Evolutionary conservation across 345 rosid genomes (phyloP), one percentile per base, ranked within the genome.

Genomic region (Eucalyptus coolabah): DNA sequence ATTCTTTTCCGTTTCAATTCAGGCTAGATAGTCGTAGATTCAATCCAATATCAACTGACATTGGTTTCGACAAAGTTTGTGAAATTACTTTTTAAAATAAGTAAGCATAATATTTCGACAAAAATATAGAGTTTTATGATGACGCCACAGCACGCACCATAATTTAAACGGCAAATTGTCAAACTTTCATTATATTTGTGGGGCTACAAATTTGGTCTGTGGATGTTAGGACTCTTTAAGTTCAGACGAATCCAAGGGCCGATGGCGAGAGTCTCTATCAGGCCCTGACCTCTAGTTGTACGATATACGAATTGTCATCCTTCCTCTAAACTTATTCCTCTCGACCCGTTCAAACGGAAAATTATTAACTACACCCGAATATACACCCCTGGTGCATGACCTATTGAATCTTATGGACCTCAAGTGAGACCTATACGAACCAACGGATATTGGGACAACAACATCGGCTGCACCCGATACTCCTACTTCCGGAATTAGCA

Each of bases 111-210:
- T 6, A 60, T 60, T 60, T 60, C n/a, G 17, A 26, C 32, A 12
- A 28, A 28, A 60, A 60, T 60, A 28, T 60, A 60, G 67, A 60
- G 8, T 60, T 60, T 60, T 28, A 28, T 12, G 8, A 28, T 60
- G n/a, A 28, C 16, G 67, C 32, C 32, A 60, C 2, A 60, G 32
- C 32, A 28, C 32, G 16, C 16, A 28, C 32, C 67, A 26, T 60
- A 28, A 60, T 28, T 60, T 26, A 60, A 60, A 60, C 30, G 7
- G 14, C 67, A 12, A 60, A 60, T 60, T 60, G n/a, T 60, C 67
- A 13, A 0, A 0, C 32, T 60, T 60, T 60, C 2, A 60, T 60
- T 28, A 5, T 32, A 60, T 60, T 60, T 60, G 0, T 28, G 0
- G 30, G 30, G 30, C 32, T 26, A 60, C 67, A 60, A 60, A 60